Conservation (phyloP, 495 filamentous ascomycete species). For the Aspergillus olivimuriae region DNA sequence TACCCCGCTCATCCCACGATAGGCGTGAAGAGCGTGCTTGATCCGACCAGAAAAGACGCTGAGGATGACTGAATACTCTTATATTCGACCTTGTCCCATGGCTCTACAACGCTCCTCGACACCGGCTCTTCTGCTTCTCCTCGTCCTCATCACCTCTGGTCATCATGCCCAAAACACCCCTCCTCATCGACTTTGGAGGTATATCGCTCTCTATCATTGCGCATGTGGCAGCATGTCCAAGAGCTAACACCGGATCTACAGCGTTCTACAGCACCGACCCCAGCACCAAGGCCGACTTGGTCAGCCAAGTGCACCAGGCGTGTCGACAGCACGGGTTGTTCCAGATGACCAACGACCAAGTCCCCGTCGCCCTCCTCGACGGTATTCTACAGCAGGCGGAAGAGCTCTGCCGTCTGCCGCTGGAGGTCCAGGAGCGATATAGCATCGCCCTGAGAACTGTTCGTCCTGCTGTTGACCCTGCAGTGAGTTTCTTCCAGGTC, state of each 20-base stretch:
- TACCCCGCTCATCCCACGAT: too few relatives aligned
- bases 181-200: slow-evolving; percentile 13
- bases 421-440: slow-evolving; percentile 42
- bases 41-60: too few relatives aligned
- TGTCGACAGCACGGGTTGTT: slow-evolving; percentile 65
- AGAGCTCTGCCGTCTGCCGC: slow-evolving; percentile 69
- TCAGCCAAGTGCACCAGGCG: slow-evolving; percentile 12
- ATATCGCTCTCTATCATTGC: not conserved
- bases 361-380: slow-evolving; percentile 58
- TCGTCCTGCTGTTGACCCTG: too few relatives aligned
- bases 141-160: slow-evolving; percentile 1
- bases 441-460: slow-evolving; percentile 10
- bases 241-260: slow-evolving; percentile 2
- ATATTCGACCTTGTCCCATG: too few relatives aligned
- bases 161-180: slow-evolving; percentile 10
- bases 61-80: too few relatives aligned
- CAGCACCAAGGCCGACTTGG: slow-evolving; percentile 1
- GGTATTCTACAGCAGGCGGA: slow-evolving; percentile 60
- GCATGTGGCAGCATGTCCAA: too few relatives aligned
- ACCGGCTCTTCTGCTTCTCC: not conserved
- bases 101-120: not conserved
- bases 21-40: too few relatives aligned
- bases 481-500: slow-evolving; percentile 33
- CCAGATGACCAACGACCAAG: slow-evolving; percentile 74
- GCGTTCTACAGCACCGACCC: slow-evolving; percentile 12